Percentiles rank a stretch among this genome's conserved stretches.
These are phyloP conservation scores for Athelia psychrophila DNA, from an alignment of 1,284 basidiomycete species.

Conservation along the genomic window DNA sequence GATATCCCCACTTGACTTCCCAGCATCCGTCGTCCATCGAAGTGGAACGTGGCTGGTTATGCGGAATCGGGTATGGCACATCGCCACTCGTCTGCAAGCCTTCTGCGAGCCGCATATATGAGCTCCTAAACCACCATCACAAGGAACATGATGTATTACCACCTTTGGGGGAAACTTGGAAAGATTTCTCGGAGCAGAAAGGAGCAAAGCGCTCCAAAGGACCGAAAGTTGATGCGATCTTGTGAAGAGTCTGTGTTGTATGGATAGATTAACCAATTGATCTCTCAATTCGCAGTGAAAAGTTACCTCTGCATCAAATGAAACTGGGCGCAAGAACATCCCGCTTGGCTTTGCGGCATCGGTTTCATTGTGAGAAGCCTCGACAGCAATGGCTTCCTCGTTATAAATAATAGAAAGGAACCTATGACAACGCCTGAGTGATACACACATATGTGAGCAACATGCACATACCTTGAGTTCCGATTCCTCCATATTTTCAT, in stretches of 20 bases:
- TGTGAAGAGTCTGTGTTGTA: constrained; percentile 19
- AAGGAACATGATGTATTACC: not conserved
- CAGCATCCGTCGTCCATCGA: constrained; percentile 61
- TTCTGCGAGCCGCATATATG: not conserved
- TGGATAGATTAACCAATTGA: no score
- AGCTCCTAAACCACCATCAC: not conserved
- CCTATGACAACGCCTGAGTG: constrained; percentile 29
- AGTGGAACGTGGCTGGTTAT: constrained; percentile 48
- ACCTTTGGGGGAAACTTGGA: constrained; percentile 4
- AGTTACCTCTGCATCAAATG: constrained; percentile 56
- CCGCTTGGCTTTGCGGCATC: constrained; percentile 18
- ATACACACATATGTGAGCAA: not conserved
- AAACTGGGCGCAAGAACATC: constrained; percentile 52
- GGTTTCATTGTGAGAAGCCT: constrained; percentile 15
- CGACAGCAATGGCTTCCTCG: constrained; percentile 45
- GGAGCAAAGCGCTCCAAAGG: constrained; percentile 21
- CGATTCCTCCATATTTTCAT: constrained; percentile 47
- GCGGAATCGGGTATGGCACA: constrained; percentile 43
- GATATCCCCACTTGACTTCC: constrained; percentile 74
- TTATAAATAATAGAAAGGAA: constrained; percentile 56
- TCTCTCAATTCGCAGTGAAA: no score
- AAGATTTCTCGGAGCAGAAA: constrained; percentile 1
- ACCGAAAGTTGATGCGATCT: constrained; percentile 22
- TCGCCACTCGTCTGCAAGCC: not conserved
- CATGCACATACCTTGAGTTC: constrained; percentile 38